Evolutionary conservation across 441 rosid genomes (phyloP).

Genomic region (Breynia disticha): DNA sequence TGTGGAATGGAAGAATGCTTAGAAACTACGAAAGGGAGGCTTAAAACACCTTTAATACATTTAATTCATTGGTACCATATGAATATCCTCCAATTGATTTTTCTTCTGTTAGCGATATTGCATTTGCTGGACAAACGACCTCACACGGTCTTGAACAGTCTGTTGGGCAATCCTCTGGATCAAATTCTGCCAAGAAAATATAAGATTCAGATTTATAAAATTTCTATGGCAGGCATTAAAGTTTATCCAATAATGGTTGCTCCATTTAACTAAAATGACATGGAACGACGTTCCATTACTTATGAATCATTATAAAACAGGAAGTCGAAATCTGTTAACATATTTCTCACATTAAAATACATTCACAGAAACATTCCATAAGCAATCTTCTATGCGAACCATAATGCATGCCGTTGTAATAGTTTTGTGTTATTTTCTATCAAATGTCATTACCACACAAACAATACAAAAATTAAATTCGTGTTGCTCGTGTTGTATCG

Average conservation of each 20-base stretch:
- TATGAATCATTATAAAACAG: no score
- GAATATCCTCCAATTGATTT: conserved; percentile 13
- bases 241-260: no score
- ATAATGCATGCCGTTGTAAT: not conserved
- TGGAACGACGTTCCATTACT: not conserved
- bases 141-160: conserved; percentile 61
- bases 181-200: conserved; percentile 32
- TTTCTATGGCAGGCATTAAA: no score
- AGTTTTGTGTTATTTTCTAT: no score
- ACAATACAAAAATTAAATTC: no score
- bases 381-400: no score
- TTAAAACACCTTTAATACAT: conserved; percentile 19
- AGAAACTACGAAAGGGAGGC: conserved; percentile 1
- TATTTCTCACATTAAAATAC: no score
- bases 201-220: conserved; percentile 6
- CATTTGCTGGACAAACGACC: conserved; percentile 51
- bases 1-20: not conserved
- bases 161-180: conserved; percentile 50
- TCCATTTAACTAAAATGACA: not conserved
- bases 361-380: no score
- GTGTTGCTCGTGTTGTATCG: no score
- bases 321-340: no score
- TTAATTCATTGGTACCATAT: conserved; percentile 9
- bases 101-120: conserved; percentile 26
- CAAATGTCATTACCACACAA: no score